These are phyloP conservation scores for Cladophialophora chaetospira DNA, from an alignment of 2,329 filamentous ascomycete genomes.

Conservation along the genomic window DNA sequence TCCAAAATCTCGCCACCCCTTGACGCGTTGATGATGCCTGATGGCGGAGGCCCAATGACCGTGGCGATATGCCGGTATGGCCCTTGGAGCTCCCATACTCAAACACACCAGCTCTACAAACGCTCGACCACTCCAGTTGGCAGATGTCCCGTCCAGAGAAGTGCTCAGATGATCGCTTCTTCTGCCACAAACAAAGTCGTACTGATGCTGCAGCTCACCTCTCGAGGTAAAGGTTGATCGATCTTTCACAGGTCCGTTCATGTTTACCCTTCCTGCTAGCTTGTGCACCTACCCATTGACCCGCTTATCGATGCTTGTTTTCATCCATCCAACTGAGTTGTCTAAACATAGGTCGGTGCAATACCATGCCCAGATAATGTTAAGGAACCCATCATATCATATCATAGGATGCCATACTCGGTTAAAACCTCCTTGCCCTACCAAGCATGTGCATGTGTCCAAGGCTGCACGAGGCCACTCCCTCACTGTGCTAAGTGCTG, in stretches of 20 bases:
- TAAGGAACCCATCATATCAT: no score
- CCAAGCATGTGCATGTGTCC: background rate
- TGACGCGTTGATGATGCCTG: constrained; percentile 8
- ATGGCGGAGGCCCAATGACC: background rate
- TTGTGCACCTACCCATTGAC: background rate
- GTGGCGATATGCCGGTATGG: background rate
- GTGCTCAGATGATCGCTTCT: background rate
- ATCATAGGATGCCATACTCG: background rate
- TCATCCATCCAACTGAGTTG: background rate
- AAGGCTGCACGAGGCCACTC: background rate
- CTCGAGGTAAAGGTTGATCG: no score
- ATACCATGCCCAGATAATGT: no score
- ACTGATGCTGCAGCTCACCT: no score
- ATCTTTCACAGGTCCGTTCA: background rate
- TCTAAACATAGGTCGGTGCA: no score
- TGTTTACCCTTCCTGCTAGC: background rate
- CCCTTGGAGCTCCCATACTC: background rate
- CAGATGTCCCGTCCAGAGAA: background rate
- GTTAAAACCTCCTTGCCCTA: background rate
- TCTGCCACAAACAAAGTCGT: background rate
- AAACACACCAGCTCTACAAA: background rate
- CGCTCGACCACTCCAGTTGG: background rate
- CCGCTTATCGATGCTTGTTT: background rate
- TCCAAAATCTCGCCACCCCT: constrained; percentile 6
- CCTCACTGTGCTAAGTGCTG: background rate